These are phyloP conservation scores for Leptodontidium sp. DNA, from an alignment of 2,329 filamentous ascomycete genomes.

Conservation along the genomic window DNA sequence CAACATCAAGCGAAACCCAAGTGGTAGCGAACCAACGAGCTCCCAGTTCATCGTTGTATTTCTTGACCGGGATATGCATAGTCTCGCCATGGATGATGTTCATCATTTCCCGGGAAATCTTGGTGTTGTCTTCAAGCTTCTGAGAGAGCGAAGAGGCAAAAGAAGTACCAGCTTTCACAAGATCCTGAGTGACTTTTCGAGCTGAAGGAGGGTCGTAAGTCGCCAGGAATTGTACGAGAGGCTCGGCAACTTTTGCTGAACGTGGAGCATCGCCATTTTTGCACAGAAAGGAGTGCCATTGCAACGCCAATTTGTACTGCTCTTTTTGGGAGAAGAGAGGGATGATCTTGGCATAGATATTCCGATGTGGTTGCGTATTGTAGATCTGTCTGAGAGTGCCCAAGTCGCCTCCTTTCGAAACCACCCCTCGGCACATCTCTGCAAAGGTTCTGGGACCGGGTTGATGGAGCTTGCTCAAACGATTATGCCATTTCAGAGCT, in stretches of 20 bases:
- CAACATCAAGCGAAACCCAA: conserved; percentile 75
- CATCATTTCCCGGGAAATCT: conserved; percentile 45
- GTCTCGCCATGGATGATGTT: conserved; percentile 45
- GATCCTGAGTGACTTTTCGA: conserved; percentile 36
- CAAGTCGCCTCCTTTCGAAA: conserved; percentile 41
- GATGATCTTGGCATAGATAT: conserved; percentile 55
- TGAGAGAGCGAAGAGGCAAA: conserved; percentile 32
- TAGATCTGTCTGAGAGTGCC: conserved; percentile 53
- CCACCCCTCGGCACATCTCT: conserved; percentile 46
- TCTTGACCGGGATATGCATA: conserved; percentile 50
- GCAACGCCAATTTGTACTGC: conserved; percentile 50
- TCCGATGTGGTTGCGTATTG: conserved; percentile 47
- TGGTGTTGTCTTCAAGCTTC: conserved; percentile 28
- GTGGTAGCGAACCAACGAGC: conserved; percentile 84
- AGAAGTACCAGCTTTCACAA: conserved; percentile 41
- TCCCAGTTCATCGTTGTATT: conserved; percentile 73
- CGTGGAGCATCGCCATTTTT: conserved; percentile 52
- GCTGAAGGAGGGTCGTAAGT: conserved; percentile 45
- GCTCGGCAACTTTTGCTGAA: conserved; percentile 49
- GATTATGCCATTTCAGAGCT: conserved; percentile 43
- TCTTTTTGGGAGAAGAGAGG: conserved; percentile 50
- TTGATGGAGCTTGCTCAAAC: conserved; percentile 39
- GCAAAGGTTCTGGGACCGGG: conserved; percentile 49
- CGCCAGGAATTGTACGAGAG: conserved; percentile 51
- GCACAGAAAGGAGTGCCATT: conserved; percentile 56